A percentile compares a stretch with the other conserved stretches of the same genome.
Evolutionary conservation across 2,329 filamentous ascomycete genomes (phyloP).

Genomic region (Monosporascus ibericus): DNA sequence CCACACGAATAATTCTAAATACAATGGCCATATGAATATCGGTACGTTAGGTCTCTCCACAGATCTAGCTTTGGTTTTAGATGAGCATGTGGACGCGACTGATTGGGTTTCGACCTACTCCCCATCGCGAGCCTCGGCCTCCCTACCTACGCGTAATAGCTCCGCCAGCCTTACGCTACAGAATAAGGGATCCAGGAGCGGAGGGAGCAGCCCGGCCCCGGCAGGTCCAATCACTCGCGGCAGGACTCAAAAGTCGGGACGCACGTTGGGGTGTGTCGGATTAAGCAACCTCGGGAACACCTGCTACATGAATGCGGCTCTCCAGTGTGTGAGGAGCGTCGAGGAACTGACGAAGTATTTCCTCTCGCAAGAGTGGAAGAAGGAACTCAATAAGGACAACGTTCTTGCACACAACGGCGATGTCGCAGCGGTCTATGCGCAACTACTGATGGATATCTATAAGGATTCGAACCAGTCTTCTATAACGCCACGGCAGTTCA

Average conservation of each 20-base stretch:
- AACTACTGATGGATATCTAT: slow-evolving; percentile 73
- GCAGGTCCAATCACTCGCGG: slow-evolving; percentile 63
- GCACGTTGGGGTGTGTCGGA: slow-evolving; percentile 70
- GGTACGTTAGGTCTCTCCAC: slow-evolving; percentile 61
- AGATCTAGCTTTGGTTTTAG: slow-evolving; percentile 74
- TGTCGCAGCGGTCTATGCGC: slow-evolving; percentile 79
- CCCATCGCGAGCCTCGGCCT: slow-evolving; percentile 20
- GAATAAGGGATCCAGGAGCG: slow-evolving; percentile 46
- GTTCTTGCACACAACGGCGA: slow-evolving; percentile 78
- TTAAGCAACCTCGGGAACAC: slow-evolving; percentile 91
- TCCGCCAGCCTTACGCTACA: slow-evolving; percentile 27
- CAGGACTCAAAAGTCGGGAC: slow-evolving; percentile 61
- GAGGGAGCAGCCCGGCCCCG: slow-evolving; percentile 62
- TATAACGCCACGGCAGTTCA: slow-evolving; percentile 75
- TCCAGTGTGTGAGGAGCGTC: slow-evolving; percentile 90
- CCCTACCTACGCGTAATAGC: slow-evolving; percentile 29
- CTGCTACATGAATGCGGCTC: slow-evolving; percentile 97
- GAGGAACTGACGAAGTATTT: slow-evolving; percentile 94
- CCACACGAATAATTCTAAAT: slow-evolving; percentile 65
- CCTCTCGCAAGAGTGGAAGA: slow-evolving; percentile 63
- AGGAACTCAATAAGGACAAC: slow-evolving; percentile 80
- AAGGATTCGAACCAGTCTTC: slow-evolving; percentile 59
- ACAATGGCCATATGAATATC: slow-evolving; percentile 67
- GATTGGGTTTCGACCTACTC: slow-evolving; percentile 49
- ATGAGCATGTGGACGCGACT: slow-evolving; percentile 63